Evolutionary conservation across 169 alveolate genomes (phyloP).

Genomic region (Amoebophrya sp.): DNA sequence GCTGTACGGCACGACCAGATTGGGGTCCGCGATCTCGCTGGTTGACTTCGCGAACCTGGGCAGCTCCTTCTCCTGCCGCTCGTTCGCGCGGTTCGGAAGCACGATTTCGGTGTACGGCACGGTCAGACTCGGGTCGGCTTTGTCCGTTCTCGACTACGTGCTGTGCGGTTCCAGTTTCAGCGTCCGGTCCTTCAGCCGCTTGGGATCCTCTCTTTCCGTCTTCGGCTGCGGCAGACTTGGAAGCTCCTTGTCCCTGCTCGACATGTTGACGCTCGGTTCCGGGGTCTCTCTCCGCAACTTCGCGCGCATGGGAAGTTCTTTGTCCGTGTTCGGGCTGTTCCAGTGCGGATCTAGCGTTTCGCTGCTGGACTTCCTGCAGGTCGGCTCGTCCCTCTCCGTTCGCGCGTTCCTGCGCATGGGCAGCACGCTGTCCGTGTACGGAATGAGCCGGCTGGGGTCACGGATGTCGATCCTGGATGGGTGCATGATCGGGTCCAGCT

Average conservation of each 20-base stretch:
- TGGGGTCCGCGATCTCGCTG: neutral
- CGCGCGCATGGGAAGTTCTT: slow-evolving; percentile 24
- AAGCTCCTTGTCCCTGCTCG: neutral
- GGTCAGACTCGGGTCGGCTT: slow-evolving; percentile 15
- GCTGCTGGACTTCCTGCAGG: slow-evolving; percentile 1
- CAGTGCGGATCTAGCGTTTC: neutral
- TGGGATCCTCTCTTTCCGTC: neutral
- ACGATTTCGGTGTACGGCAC: neutral
- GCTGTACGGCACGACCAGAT: neutral
- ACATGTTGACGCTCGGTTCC: neutral
- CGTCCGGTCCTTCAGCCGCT: neutral
- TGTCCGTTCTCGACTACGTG: neutral
- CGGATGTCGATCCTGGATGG: neutral
- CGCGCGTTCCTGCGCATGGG: slow-evolving; percentile 28
- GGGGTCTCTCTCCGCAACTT: slow-evolving; percentile 9
- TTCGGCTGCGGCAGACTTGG: neutral
- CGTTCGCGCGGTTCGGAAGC: slow-evolving; percentile 1
- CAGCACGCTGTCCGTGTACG: slow-evolving; percentile 23
- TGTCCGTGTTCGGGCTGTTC: neutral
- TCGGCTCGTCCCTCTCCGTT: slow-evolving; percentile 13
- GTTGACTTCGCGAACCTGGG: slow-evolving; percentile 18
- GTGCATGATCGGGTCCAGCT: neutral
- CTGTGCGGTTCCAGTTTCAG: neutral
- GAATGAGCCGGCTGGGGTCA: neutral
- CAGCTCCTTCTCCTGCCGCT: neutral